phyloP scores from a whole-genome alignment of 148 eudicot genomes.

The Gaultheria prostrata region DNA sequence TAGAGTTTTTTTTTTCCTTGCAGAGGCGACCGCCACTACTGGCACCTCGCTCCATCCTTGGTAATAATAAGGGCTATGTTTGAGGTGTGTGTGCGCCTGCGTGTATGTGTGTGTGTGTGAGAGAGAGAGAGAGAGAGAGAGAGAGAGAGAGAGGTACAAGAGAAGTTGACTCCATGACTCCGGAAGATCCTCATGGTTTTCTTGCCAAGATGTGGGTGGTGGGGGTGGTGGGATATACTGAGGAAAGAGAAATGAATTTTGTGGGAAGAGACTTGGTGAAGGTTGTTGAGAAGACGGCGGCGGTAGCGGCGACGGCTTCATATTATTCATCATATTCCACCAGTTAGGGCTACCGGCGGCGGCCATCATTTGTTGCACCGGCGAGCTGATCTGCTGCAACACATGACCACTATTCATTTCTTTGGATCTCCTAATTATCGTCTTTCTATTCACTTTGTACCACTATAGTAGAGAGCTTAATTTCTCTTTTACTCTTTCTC shows the following conservation, averaged over 20 bases:
- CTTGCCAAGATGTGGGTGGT: conserved; percentile 34
- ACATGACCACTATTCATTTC: conserved; percentile 58
- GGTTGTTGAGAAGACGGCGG: conserved; percentile 29
- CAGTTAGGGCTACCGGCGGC: conserved; percentile 53
- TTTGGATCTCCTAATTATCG: background rate
- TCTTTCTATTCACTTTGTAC: conserved; percentile 11
- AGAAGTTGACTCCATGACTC: conserved; percentile 78
- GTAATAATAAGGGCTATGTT: no score
- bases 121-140: conserved; percentile 16
- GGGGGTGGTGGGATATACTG: conserved; percentile 12
- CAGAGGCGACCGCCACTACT: no score
- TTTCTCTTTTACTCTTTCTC: conserved; percentile 15
- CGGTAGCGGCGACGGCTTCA: conserved; percentile 33
- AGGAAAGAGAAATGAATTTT: conserved; percentile 23
- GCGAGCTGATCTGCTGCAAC: conserved; percentile 67
- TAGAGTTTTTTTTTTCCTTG: no score
- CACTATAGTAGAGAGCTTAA: conserved; percentile 7
- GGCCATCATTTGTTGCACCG: conserved; percentile 76
- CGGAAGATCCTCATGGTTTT: conserved; percentile 46
- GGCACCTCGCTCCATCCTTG: no score
- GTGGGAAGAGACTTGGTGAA: conserved; percentile 22
- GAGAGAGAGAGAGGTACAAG: conserved; percentile 45
- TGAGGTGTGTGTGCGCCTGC: no score
- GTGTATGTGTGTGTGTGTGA: background rate
- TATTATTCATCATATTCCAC: conserved; percentile 45